Percentiles rank a stretch among this genome's conserved stretches.
These are phyloP conservation scores for Aphanomyces stellatus DNA, from an alignment of 352 stramenopile species.

Conservation along the genomic window DNA sequence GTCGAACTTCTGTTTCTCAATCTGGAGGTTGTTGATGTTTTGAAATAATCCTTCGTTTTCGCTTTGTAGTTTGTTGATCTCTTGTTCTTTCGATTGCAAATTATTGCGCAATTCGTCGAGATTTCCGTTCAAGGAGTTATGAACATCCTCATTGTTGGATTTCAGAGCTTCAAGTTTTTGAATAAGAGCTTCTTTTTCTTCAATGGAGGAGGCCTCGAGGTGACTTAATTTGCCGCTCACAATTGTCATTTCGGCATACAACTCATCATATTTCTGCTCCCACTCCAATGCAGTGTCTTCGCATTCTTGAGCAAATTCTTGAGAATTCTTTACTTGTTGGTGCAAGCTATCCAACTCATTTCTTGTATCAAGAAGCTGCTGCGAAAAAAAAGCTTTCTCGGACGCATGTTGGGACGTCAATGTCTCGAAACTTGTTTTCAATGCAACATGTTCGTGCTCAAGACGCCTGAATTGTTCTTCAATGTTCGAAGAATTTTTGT, in stretches of 20 bases:
- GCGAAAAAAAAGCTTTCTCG: neutral
- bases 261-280: neutral
- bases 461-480: neutral
- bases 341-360: neutral
- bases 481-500: neutral
- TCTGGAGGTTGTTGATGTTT: neutral
- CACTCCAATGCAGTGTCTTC: conserved; percentile 8
- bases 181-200: neutral
- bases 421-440: neutral
- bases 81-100: too few relatives aligned
- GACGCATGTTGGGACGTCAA: neutral
- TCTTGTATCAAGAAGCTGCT: neutral
- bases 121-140: too few relatives aligned
- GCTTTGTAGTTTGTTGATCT: too few relatives aligned
- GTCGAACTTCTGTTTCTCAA: neutral
- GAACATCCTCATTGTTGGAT: too few relatives aligned
- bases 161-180: neutral
- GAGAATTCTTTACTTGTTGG: conserved; percentile 2
- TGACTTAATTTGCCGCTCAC: neutral
- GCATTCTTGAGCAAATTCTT: conserved; percentile 8
- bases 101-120: too few relatives aligned
- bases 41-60: too few relatives aligned
- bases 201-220: neutral
- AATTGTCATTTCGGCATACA: neutral
- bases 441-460: neutral